Conservation (phyloP, 208 protist genomes). For the Wallacemonas sp. region DNA sequence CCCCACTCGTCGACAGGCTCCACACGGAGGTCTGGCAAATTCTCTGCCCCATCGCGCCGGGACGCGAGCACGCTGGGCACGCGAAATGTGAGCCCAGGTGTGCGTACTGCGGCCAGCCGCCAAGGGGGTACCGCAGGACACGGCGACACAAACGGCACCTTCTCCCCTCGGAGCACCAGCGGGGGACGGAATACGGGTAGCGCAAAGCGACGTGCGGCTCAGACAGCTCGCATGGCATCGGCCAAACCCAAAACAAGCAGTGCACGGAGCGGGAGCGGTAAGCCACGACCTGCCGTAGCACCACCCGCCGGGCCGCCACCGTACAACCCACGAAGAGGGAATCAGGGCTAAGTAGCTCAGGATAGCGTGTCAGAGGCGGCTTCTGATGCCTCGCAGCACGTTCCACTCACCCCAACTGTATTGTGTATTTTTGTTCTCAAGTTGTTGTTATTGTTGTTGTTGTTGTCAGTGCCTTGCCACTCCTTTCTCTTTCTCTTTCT, state of each 20-base stretch:
- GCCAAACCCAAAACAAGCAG: not conserved
- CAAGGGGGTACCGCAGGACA: not conserved
- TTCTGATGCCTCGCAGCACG: not conserved
- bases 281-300: not conserved
- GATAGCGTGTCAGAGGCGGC: too few relatives aligned
- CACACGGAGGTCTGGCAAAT: not conserved
- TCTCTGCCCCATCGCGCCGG: not conserved
- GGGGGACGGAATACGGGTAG: not conserved
- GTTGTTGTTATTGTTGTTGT: constrained; percentile 7
- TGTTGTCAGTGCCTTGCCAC: not conserved
- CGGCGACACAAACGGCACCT: not conserved
- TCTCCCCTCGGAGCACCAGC: not conserved
- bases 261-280: not conserved
- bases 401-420: not conserved
- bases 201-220: not conserved
- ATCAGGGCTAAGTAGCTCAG: not conserved
- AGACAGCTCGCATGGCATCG: not conserved
- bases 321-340: constrained; percentile 12
- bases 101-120: too few relatives aligned
- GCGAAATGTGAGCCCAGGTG: not conserved
- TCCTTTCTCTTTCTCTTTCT: not conserved
- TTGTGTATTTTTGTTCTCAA: constrained; percentile 14
- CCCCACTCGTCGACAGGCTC: constrained; percentile 11
- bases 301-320: constrained; percentile 4
- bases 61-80: not conserved